phyloP scores from a whole-genome alignment of 164 flowering plant genomes.

The Magnolia sinica region DNA sequence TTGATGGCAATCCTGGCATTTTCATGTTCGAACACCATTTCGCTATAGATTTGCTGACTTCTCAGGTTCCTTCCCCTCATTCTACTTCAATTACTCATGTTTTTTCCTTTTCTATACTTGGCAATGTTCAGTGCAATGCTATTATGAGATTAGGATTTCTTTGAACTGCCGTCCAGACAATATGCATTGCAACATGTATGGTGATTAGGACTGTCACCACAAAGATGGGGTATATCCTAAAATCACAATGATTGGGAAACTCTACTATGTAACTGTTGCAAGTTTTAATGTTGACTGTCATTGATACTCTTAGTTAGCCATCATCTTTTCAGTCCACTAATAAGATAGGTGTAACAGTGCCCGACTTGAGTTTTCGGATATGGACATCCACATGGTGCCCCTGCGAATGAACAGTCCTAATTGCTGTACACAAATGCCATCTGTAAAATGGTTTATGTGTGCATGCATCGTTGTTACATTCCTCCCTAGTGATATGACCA shows the following conservation, averaged over 20 bases:
- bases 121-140: not conserved
- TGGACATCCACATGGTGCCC: not conserved
- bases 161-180: not conserved
- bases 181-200: not conserved
- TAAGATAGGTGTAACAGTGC: not conserved
- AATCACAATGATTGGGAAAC: not conserved
- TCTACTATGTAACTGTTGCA: not conserved
- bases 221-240: not conserved
- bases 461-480: not conserved
- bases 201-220: not conserved
- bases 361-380: not conserved
- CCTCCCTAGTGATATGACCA: not conserved
- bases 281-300: not conserved
- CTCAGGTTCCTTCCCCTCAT: slow-evolving; percentile 51
- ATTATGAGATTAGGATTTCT: not conserved
- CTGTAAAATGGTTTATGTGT: not conserved
- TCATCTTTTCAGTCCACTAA: not conserved
- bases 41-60: slow-evolving; percentile 90
- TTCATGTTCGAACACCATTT: slow-evolving; percentile 81
- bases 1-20: slow-evolving; percentile 67
- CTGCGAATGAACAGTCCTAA: not conserved
- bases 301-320: not conserved
- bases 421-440: not conserved
- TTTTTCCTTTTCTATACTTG: not conserved
- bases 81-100: not conserved